Conservation (phyloP, 1,139 yeast genomes). For the Debaryomycetaceae sp. region DNA sequence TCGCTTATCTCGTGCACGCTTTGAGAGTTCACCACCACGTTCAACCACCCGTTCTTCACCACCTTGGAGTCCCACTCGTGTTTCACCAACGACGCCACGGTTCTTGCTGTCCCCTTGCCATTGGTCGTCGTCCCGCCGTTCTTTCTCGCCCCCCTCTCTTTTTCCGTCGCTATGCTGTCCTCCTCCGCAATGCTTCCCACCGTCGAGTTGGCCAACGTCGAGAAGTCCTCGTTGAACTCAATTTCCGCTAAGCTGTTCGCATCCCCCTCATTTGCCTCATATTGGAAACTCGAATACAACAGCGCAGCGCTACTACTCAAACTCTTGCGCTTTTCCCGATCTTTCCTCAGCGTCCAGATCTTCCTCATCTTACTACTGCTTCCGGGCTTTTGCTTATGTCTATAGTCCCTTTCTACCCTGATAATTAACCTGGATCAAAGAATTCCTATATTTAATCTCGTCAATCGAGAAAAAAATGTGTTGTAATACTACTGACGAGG, state of each 20-base stretch:
- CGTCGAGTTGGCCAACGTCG: slow-evolving; percentile 8
- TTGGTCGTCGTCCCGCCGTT: not conserved
- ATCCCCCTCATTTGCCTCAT: slow-evolving; percentile 1
- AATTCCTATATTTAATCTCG: not conserved
- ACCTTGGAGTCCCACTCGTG: slow-evolving; percentile 32
- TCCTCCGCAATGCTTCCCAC: slow-evolving; percentile 8
- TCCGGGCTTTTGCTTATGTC: not conserved
- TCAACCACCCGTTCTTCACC: slow-evolving; percentile 41
- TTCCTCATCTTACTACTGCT: slow-evolving; percentile 19
- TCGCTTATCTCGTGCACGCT: slow-evolving; percentile 33
- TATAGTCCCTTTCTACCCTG: not conserved
- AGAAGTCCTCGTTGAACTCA: slow-evolving; percentile 4
- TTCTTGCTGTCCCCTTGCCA: slow-evolving; percentile 4
- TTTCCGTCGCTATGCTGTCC: not conserved
- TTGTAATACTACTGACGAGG: not conserved
- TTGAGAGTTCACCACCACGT: slow-evolving; percentile 36
- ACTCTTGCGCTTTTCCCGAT: slow-evolving; percentile 25
- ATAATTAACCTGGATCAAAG: not conserved
- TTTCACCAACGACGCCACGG: slow-evolving; percentile 21
- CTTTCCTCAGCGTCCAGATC: slow-evolving; percentile 30
- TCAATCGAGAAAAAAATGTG: not conserved
- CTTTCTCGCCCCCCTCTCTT: not conserved
- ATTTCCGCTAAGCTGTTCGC: slow-evolving; percentile 1
- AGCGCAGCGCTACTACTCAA: slow-evolving; percentile 11
- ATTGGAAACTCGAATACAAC: slow-evolving; percentile 1